Base-by-base conservation (phyloP, 768 basidiomycete species). In the Pulveroboletus sp. region DNA sequence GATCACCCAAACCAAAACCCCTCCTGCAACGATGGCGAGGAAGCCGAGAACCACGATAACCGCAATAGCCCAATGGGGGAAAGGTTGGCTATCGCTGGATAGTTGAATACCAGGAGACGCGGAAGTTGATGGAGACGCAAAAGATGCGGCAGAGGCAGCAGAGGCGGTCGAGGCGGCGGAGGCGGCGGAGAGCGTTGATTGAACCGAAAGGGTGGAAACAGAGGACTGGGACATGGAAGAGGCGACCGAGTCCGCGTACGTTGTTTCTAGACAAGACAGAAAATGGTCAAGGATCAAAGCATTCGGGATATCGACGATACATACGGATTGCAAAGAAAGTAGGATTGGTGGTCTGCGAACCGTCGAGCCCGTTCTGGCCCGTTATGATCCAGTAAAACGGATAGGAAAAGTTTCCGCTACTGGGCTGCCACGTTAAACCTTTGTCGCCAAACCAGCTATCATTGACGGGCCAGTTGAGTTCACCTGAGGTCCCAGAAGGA, bases 61-160 rank as follows among this genome's bases (percentile, higher is more conserved):
- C 45, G 93, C 90, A 60, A 94, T 94, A 10, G 89, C 93, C 92
- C 90, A 93, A 62, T 81, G 81, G 9, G 90, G 92, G 63, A 93
- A 93, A 30, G 73, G 58, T 14, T 75, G 62, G 48, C 54, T 62
- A 43, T 60, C 56, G 24, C 49, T 48, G 16, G 61, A 52, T 43
- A 63, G 56, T 63, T 86, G 87, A 19, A 88, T 73, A 53, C 50
- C 71, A 43, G 71, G 79, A 22, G 61, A 62, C 22, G 42, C 49
- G 26, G 47, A 46, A 29, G 49, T 11, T 46, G 52, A 5, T 37
- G 43, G 70, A 1, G 72, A 63, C 1, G 62, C 55, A 1, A 56
- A 26, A 5, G 76, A 73, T 9, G 76, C 63, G 19, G 69, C 17
- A 4, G 74, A 70, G 10, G 72, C 65, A 19, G 68, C 65, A 4